Percentiles rank a stretch among this genome's conserved stretches.
These are phyloP conservation scores for Pichia rugopelliculosa DNA, from an alignment of 805 yeast species.

Conservation along the genomic window DNA sequence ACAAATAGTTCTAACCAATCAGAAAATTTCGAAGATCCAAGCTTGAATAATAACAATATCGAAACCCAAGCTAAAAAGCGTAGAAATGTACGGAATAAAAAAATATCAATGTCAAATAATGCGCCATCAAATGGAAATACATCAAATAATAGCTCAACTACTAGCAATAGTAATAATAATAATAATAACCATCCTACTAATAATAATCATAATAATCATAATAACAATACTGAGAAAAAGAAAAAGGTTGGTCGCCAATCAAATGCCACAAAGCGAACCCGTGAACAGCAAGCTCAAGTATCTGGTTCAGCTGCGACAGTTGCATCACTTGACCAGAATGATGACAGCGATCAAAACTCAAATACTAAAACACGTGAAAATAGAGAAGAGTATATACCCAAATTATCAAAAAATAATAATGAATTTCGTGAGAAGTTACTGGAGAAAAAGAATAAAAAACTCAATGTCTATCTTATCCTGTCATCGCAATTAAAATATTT, in stretches of 20 bases:
- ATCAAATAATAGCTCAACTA: neutral
- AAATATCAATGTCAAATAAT: neutral
- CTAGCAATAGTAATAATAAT: neutral
- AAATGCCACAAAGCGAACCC: conserved; percentile 4
- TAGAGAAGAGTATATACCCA: conserved; percentile 27
- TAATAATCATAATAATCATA: neutral
- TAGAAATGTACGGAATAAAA: conserved; percentile 4
- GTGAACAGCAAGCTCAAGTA: conserved; percentile 2
- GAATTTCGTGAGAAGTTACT: conserved; percentile 14
- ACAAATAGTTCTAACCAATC: conserved; percentile 1
- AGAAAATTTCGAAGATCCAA: neutral
- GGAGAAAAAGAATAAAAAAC: conserved; percentile 16
- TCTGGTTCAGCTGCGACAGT: neutral
- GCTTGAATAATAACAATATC: neutral
- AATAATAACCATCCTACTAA: too few species aligned
- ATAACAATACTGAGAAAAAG: neutral
- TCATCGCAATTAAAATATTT: conserved; percentile 36
- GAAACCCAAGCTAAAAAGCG: neutral
- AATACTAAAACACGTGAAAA: conserved; percentile 2
- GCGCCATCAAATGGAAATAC: neutral
- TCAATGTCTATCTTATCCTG: conserved; percentile 36
- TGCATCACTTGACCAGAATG: neutral
- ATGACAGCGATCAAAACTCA: conserved; percentile 1
- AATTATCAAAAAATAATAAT: conserved; percentile 27
- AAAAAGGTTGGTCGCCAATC: conserved; percentile 7